A percentile compares a stretch with the other conserved stretches of the same genome.
These are phyloP conservation scores for Linderniella brevidens DNA, from an alignment of 257 asterid genomes.

Conservation along the genomic window DNA sequence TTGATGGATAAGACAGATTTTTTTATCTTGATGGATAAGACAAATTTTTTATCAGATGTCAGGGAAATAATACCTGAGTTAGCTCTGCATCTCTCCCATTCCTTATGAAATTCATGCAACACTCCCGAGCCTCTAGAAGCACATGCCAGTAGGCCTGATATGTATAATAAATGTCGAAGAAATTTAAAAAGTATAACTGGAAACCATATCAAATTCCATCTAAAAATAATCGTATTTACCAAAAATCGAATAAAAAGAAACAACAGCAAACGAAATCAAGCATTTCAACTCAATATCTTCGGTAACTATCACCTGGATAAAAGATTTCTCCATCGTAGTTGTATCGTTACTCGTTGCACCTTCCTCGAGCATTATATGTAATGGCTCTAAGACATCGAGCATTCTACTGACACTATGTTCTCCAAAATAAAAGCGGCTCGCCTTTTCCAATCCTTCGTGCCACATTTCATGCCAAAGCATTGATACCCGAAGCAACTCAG, in stretches of 20 bases:
- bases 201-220: background rate
- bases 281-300: too few species aligned
- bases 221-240: too few species aligned
- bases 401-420: conserved; percentile 94
- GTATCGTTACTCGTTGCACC: conserved; percentile 72
- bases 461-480: conserved; percentile 99
- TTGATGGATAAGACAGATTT: too few species aligned
- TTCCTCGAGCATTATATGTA: conserved; percentile 91
- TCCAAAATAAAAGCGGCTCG: conserved; percentile 94
- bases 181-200: conserved; percentile 3
- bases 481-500: conserved; percentile 93
- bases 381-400: conserved; percentile 84
- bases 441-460: conserved; percentile 98
- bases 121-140: conserved; percentile 77
- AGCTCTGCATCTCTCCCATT: conserved; percentile 92
- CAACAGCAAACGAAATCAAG: background rate
- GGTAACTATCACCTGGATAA: conserved; percentile 55
- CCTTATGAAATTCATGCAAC: conserved; percentile 71
- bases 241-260: background rate
- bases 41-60: background rate
- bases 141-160: conserved; percentile 71
- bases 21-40: too few species aligned
- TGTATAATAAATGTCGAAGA: conserved; percentile 9
- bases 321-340: conserved; percentile 73
- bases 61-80: conserved; percentile 52